Base-by-base conservation (phyloP, 1,284 basidiomycete species). In the Binderoboletus segoi region DNA sequence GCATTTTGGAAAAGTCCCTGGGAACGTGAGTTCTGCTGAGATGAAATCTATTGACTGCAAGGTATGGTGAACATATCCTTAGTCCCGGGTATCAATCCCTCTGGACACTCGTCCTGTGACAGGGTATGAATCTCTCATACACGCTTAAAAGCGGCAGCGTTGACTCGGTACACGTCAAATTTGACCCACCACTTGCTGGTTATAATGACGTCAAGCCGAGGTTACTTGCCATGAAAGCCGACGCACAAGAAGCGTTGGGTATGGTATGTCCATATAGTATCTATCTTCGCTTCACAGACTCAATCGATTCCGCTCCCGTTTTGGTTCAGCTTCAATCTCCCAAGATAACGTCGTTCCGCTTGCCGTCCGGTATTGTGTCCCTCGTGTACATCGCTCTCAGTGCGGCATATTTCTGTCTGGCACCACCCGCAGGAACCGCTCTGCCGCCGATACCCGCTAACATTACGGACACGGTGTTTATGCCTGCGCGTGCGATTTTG, bases 171-270 rank as follows among this genome's bases (percentile, higher is more conserved):
- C 70, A 70, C 5, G 79, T 92, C 16, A 68, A 72, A 8, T 85
- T 93, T 51, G 81, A 88, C 35, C 90, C 90, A 2, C 88, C 86
- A 3, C 75, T 93, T 32, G 64, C 75, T 8, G 83, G 86, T 1
- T 92, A 92, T 65, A 85, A 89, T 2, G 89, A 90, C 51, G 89
- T 91, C 35, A 91, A 91, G 66, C 88, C 89, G 8, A 82, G 90
- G 18, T 70, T 93, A 23, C 75, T 91, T 37, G 75, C 79, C 51
- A 91, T 91, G 89, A 89, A 89, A 68, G 82, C 81, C 0, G 76
- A 87, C 32, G 86, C 88, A 0, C 86, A 90, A 66, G 86, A 88
- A 67, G 79, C 81, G 0, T 77, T 91, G 8, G 88, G 88, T 28
- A 91, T 89, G 86, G 90, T 89, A 56, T 47, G 82, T 57, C n/a